phyloP scores from a whole-genome alignment of 371 early-diverging fungal species.

The Mortierella sp. region DNA sequence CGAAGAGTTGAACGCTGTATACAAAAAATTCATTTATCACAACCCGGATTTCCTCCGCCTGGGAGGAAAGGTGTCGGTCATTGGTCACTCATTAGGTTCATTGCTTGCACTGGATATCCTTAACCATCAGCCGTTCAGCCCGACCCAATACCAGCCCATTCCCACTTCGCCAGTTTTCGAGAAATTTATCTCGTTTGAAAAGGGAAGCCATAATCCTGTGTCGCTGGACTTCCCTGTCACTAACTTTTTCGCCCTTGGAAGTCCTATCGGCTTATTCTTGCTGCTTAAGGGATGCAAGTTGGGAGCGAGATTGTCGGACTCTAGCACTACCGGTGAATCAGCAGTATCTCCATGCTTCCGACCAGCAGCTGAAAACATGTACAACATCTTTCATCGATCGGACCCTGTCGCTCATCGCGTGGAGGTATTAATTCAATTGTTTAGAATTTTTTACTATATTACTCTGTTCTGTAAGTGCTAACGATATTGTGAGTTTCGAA shows the following conservation, averaged over 20 bases:
- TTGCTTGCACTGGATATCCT: conserved; percentile 84
- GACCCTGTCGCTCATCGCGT: conserved; percentile 65
- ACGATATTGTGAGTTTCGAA: too few species aligned
- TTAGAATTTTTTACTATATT: too few species aligned
- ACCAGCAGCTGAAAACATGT: conserved; percentile 78
- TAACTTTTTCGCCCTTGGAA: conserved; percentile 80
- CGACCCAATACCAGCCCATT: conserved; percentile 50
- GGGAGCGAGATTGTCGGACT: conserved; percentile 64
- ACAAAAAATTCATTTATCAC: conserved; percentile 70
- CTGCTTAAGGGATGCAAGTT: conserved; percentile 76
- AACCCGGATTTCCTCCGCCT: conserved; percentile 80
- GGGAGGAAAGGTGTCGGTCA: conserved; percentile 78
- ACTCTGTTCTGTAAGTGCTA: too few species aligned
- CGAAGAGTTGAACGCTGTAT: conserved; percentile 80
- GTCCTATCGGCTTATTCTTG: conserved; percentile 83
- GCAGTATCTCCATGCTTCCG: conserved; percentile 61
- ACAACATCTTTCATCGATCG: conserved; percentile 85
- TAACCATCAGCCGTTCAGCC: conserved; percentile 68
- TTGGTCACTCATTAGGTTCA: conserved; percentile 88
- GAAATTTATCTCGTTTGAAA: conserved; percentile 37
- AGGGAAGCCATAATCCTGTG: conserved; percentile 24
- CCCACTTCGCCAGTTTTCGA: conserved; percentile 53
- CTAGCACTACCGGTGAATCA: conserved; percentile 46
- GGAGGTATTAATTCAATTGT: conserved; percentile 24
- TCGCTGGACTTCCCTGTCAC: conserved; percentile 64